Base-by-base conservation (phyloP, 2,329 filamentous ascomycete genomes). In the Pseudohalonectria lignicola region DNA sequence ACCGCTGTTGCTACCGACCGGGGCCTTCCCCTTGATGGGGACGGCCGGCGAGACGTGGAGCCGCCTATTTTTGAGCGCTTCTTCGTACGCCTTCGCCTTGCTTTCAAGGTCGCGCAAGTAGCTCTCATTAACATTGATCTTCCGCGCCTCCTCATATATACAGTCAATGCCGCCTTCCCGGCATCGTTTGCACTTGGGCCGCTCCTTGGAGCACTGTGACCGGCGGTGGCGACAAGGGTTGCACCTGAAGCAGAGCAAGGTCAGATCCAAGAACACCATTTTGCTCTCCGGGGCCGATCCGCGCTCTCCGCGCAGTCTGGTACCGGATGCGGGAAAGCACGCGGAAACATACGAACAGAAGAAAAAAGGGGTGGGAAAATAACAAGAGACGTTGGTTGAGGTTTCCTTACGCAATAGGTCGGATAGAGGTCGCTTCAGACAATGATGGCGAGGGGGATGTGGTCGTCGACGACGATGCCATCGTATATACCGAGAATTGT, bases 121-220 rank as follows among this genome's bases (percentile, higher is more conserved):
- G 5, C 55, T 42, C 40, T 62, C 59, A 15, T 56, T 57, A 13
- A 62, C 47, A 4, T 53, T 44, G 16, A 60, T 51, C 39, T 56
- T 60, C 9, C 59, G 48, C 3, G 55, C 49, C 29, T 52, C 54
- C 31, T 56, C 56, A 31, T 61, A 61, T n/a, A 51, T 40, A 34
- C 59, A 61, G 21, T 44, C 45, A 10, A 55, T 39, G 2, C 47
- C 47, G 23, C 47, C 44, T 13, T 54, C 53, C 17, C 51, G 52
- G 35, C 59, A 61, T 39, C 57, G 44, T 19, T 51, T 51, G 34
- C 59, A 61, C 16, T 43, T 47, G 2, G 59, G 59, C 33, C 53
- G 55, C 11, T 61, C 55, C 37, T 59, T 61, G 15, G 56, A 59
- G 45, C 59, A 61, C 30, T 52, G 57, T 1, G 56, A 57, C 4